A percentile compares a stretch with the other conserved stretches of the same genome.
Evolutionary conservation across 176 grass and related monocot species (phyloP).

Genomic region (Dendrocalamus sinicus): DNA sequence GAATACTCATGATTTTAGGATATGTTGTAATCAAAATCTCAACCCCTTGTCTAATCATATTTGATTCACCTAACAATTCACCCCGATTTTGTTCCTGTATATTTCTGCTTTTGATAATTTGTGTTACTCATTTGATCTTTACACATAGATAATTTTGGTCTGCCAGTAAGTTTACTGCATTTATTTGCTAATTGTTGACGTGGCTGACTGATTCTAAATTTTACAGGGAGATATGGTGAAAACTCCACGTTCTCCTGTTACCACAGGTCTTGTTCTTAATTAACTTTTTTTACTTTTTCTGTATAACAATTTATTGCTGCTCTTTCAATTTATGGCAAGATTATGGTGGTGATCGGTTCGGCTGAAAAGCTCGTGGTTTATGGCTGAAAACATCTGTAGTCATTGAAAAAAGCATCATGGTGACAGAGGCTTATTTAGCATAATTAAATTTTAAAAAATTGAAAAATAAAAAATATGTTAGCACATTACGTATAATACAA

Average conservation of each 20-base stretch:
- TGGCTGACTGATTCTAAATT: conserved; percentile 43
- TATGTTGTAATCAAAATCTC: background rate
- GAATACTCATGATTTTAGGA: background rate
- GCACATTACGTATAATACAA: too few species aligned
- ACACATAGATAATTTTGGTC: conserved; percentile 20
- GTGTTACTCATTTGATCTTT: conserved; percentile 23
- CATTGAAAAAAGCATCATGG: too few species aligned
- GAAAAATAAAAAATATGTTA: too few species aligned
- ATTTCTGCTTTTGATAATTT: conserved; percentile 32
- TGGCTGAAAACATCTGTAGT: too few species aligned
- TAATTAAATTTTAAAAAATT: too few species aligned
- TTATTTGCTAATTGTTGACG: conserved; percentile 25
- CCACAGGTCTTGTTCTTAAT: conserved; percentile 63
- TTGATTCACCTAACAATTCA: background rate
- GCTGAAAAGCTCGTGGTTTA: too few species aligned
- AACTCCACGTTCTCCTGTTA: conserved; percentile 66
- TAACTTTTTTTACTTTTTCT: conserved; percentile 27
- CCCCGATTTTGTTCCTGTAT: background rate
- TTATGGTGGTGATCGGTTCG: too few species aligned
- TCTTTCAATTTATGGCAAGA: conserved; percentile 20
- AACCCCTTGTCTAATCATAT: background rate
- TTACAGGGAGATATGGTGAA: conserved; percentile 69
- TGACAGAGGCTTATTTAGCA: too few species aligned
- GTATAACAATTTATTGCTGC: conserved; percentile 1
- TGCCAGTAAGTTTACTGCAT: conserved; percentile 23